A percentile compares a stretch with the other conserved stretches of the same genome.
These are phyloP conservation scores for Rhytidiadelphus loreus DNA, from an alignment of 225 moss, liverwort and hornwort species.

Conservation along the genomic window DNA sequence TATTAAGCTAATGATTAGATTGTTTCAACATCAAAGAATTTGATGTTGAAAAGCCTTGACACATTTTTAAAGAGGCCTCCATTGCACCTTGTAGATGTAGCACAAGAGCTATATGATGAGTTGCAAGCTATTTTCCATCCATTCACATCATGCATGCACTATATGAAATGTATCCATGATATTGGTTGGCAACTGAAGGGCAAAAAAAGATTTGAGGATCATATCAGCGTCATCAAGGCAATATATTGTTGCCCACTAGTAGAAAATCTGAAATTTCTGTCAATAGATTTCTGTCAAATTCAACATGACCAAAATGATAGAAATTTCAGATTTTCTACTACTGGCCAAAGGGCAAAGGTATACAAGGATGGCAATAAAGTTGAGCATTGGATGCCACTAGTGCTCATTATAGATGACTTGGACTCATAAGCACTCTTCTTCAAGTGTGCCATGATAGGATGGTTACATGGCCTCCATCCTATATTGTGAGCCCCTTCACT, in stretches of 20 bases:
- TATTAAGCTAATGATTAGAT: neutral
- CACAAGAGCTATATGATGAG: neutral
- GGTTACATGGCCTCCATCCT: too few species aligned
- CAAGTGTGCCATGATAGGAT: too few species aligned
- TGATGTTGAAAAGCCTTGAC: neutral
- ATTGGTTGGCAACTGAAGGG: neutral
- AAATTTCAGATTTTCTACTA: too few species aligned
- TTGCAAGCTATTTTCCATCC: neutral
- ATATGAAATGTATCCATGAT: neutral
- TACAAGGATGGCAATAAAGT: neutral
- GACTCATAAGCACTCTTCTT: too few species aligned
- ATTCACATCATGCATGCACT: neutral
- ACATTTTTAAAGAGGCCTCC: neutral
- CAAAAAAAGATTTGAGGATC: too few species aligned
- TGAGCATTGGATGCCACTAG: too few species aligned
- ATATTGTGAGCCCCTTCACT: too few species aligned
- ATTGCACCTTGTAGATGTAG: neutral
- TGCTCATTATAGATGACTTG: too few species aligned
- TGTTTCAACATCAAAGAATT: neutral
- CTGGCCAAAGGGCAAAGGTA: neutral
- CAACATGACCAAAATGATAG: too few species aligned
- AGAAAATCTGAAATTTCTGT: too few species aligned
- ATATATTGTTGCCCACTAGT: neutral
- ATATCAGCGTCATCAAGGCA: neutral
- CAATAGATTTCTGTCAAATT: too few species aligned